These are phyloP conservation scores for Phytophthora citrophthora DNA, from an alignment of 352 stramenopile genomes.

Conservation along the genomic window DNA sequence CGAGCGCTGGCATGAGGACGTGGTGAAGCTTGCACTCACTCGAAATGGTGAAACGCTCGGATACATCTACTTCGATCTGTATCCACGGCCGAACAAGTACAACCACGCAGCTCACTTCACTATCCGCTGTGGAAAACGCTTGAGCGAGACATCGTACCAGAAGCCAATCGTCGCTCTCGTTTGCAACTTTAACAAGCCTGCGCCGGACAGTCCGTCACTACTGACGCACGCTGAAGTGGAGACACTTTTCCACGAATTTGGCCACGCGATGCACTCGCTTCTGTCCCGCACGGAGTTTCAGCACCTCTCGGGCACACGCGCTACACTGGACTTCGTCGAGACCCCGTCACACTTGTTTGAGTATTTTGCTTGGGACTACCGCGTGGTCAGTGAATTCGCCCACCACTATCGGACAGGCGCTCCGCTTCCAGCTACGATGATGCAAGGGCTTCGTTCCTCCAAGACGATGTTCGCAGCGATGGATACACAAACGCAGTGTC, in stretches of 20 bases:
- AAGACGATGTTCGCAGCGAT: conserved; percentile 92
- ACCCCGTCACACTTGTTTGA: conserved; percentile 98
- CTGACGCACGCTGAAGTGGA: conserved; percentile 95
- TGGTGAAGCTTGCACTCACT: conserved; percentile 92
- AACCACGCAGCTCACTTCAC: conserved; percentile 95
- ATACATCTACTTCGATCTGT: conserved; percentile 96
- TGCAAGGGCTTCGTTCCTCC: conserved; percentile 69
- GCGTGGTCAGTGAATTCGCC: conserved; percentile 86
- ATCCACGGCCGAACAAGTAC: conserved; percentile 90
- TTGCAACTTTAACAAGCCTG: conserved; percentile 89
- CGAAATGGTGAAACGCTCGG: conserved; percentile 72
- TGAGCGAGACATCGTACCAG: conserved; percentile 82
- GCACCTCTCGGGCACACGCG: conserved; percentile 96
- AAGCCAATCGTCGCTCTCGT: conserved; percentile 95
- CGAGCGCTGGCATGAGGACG: conserved; percentile 91
- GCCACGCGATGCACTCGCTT: conserved; percentile 97
- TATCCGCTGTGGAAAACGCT: conserved; percentile 92
- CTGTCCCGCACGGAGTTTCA: conserved; percentile 97
- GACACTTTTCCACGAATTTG: conserved; percentile 99
- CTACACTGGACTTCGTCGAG: conserved; percentile 95
- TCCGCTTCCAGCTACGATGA: conserved; percentile 79
- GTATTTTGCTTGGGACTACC: conserved; percentile 95
- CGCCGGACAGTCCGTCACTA: conserved; percentile 69
- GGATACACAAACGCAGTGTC: conserved; percentile 86
- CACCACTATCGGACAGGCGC: conserved; percentile 83